phyloP scores from a whole-genome alignment of 768 basidiomycete species.

The Tricholoma hemisulphureum region DNA sequence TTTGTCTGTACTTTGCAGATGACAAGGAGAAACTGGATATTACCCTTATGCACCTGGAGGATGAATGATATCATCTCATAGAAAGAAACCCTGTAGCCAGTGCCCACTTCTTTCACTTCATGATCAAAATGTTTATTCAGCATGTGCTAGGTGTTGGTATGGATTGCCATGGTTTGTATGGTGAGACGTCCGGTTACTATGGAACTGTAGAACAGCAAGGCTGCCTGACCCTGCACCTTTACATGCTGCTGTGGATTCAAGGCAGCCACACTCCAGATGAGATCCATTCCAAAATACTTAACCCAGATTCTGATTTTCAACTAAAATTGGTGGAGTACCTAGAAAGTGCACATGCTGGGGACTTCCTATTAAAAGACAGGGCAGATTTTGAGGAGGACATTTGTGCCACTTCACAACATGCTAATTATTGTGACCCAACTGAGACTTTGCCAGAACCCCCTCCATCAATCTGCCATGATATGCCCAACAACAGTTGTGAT shows the following conservation, averaged over 20 bases:
- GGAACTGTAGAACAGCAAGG: conserved; percentile 38
- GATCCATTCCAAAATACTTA: conserved; percentile 9
- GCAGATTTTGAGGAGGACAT: too few species aligned
- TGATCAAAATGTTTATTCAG: conserved; percentile 26
- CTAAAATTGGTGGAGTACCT: conserved; percentile 1
- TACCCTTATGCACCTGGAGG: conserved; percentile 7
- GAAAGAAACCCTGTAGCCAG: conserved; percentile 29
- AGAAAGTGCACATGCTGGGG: conserved; percentile 1
- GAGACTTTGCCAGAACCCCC: background rate
- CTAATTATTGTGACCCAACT: background rate
- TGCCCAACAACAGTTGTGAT: background rate
- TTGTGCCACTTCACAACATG: background rate
- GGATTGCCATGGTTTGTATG: conserved; percentile 28
- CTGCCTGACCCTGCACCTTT: conserved; percentile 35
- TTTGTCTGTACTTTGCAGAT: conserved; percentile 33
- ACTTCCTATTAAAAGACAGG: background rate
- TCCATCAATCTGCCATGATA: background rate
- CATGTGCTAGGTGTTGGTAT: conserved; percentile 24
- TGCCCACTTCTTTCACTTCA: conserved; percentile 32
- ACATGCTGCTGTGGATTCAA: conserved; percentile 36
- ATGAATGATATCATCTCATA: conserved; percentile 10
- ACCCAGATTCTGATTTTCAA: conserved; percentile 4
- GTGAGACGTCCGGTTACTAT: conserved; percentile 31
- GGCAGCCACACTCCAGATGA: conserved; percentile 30
- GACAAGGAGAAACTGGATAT: conserved; percentile 16